These are phyloP conservation scores for Colletotrichum sidae DNA, from an alignment of 2,329 filamentous ascomycete genomes.

Conservation along the genomic window DNA sequence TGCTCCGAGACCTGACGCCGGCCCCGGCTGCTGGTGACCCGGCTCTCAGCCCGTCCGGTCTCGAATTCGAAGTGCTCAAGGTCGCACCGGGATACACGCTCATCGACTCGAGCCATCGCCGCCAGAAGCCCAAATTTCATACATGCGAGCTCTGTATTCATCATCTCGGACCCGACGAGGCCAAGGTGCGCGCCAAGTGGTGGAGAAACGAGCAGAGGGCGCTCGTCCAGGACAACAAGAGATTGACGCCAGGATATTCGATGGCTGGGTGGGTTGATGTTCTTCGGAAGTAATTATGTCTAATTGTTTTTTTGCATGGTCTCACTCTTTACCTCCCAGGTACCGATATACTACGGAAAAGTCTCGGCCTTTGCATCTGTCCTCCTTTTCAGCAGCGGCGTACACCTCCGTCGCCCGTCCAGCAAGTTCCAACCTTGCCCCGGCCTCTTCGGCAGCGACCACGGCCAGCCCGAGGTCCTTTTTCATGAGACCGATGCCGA, in stretches of 20 bases:
- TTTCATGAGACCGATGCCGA: conserved; percentile 81
- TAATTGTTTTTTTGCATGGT: not conserved
- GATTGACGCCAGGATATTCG: conserved; percentile 2
- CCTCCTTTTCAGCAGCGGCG: conserved; percentile 70
- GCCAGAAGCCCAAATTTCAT: conserved; percentile 6
- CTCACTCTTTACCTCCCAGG: conserved; percentile 65
- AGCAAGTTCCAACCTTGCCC: conserved; percentile 74
- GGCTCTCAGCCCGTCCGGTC: conserved; percentile 15
- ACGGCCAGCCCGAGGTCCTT: conserved; percentile 83
- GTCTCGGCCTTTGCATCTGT: conserved; percentile 75
- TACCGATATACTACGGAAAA: conserved; percentile 87
- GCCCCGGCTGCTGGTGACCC: conserved; percentile 9
- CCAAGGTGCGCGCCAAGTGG: conserved; percentile 12
- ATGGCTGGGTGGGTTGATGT: conserved; percentile 20
- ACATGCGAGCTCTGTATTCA: conserved; percentile 26
- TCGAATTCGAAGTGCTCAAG: conserved; percentile 23
- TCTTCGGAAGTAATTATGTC: not conserved
- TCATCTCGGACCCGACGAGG: conserved; percentile 19
- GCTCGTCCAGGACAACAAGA: not conserved
- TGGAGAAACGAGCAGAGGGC: conserved; percentile 11
- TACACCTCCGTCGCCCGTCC: conserved; percentile 75
- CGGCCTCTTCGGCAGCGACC: conserved; percentile 75
- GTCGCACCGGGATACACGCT: conserved; percentile 15
- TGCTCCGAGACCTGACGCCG: conserved; percentile 8
- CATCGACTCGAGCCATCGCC: conserved; percentile 4